Evolutionary conservation across 2,329 filamentous ascomycete genomes (phyloP), one percentile per base, ranked within the genome.

Genomic region (Neoscytalidium dimidiatum): DNA sequence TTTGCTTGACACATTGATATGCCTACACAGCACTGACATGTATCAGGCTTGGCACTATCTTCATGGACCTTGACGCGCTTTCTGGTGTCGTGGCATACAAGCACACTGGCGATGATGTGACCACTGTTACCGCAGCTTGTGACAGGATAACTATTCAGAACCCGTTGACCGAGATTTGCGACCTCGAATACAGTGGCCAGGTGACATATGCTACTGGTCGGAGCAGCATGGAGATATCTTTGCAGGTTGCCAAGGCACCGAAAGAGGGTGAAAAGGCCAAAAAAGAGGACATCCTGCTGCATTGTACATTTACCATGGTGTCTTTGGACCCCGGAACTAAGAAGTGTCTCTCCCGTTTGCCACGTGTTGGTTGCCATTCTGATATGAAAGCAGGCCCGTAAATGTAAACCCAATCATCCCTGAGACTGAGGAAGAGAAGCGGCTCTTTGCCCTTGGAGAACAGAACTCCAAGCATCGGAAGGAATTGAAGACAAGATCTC

Each of bases 51-150:
- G 91, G 91, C 0, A 88, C 90, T 0, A 80, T 94, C 17, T 86
- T 94, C 67, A 93, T 93, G 90, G 91, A 94, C 68, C 83, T 94
- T 1, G 91, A 94, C 76, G 91, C 91, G 0, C 78, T 94, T 7
- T 90, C 90, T 0, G 91, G 91, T 9, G 86, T 93, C 52, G 86
- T 94, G 64, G 90, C 91, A 63, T 91, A 92, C 76, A 91, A 90
- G 67, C 88, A 90, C 70, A 89, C 88, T 0, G 88, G 88, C 19
- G 87, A 89, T 61, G 78, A 80, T 48, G 86, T 88, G 1, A 86
- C 84, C 1, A 89, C 86, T 1, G 87, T 89, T 35, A 89, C 87
- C 3, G 87, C 87, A 17, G 86, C 86, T 21, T 87, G 86, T 64
- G 87, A 89, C 71, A 78, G 87, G 57, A 89, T 89, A 69, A 85